These are phyloP conservation scores for Phialemoniopsis sp. DNA, from an alignment of 2,329 filamentous ascomycete genomes.

Conservation along the genomic window DNA sequence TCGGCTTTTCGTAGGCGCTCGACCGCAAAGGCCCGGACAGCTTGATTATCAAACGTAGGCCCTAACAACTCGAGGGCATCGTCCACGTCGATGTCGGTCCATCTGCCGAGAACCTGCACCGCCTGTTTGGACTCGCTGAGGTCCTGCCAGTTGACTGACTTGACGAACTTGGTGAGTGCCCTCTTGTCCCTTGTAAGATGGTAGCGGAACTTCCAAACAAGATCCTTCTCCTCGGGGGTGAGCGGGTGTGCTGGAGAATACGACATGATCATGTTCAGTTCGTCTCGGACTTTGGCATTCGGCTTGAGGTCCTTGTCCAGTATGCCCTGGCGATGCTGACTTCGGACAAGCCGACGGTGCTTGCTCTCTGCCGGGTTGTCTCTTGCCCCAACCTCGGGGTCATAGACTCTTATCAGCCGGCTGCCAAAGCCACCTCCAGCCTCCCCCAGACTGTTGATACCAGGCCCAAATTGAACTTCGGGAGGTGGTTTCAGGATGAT, in stretches of 20 bases:
- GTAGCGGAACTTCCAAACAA: conserved; percentile 97
- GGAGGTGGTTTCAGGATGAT: conserved; percentile 75
- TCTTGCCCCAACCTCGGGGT: conserved; percentile 82
- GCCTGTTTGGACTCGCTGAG: conserved; percentile 81
- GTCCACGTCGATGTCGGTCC: conserved; percentile 96
- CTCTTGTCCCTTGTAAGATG: conserved; percentile 89
- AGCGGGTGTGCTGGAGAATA: conserved; percentile 90
- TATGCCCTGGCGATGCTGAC: conserved; percentile 84
- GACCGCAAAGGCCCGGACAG: conserved; percentile 89
- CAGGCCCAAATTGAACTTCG: conserved; percentile 85
- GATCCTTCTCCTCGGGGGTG: conserved; percentile 86
- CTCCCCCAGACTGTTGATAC: conserved; percentile 68
- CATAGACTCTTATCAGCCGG: conserved; percentile 80
- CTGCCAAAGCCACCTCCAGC: conserved; percentile 42
- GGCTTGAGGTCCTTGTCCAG: conserved; percentile 93
- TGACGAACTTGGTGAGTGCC: conserved; percentile 94
- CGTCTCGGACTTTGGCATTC: conserved; percentile 91
- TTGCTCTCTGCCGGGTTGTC: conserved; percentile 96
- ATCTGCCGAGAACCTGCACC: conserved; percentile 83
- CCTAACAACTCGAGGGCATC: conserved; percentile 92
- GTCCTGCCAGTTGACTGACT: conserved; percentile 90
- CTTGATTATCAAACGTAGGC: conserved; percentile 83
- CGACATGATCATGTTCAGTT: conserved; percentile 84
- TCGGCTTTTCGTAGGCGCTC: conserved; percentile 87
- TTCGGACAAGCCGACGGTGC: conserved; percentile 85